Percentiles rank a stretch among this genome's conserved stretches.
phyloP scores from a whole-genome alignment of 2,329 filamentous ascomycete genomes.

The Arthrocladium fulminans region DNA sequence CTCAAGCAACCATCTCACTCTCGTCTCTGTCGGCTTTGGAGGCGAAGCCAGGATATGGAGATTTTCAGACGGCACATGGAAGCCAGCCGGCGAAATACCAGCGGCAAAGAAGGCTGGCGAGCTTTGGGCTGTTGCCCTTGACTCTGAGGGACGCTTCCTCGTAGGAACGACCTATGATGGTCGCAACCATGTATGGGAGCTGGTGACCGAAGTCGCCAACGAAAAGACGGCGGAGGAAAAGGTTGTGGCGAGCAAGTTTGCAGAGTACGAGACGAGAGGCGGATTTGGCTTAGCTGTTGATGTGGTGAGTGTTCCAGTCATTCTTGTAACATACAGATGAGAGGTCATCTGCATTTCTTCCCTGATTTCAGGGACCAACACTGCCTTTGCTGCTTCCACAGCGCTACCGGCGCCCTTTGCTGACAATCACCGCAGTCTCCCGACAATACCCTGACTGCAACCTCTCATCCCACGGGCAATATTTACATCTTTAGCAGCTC shows the following conservation, averaged over 20 bases:
- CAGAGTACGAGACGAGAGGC: constrained; percentile 83
- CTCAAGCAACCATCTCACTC: constrained; percentile 58
- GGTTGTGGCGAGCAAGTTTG: constrained; percentile 53
- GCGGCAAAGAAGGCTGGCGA: constrained; percentile 50
- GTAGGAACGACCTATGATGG: constrained; percentile 85
- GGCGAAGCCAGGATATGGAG: constrained; percentile 82
- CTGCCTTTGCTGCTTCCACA: no score
- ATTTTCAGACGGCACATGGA: constrained; percentile 48
- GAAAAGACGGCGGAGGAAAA: constrained; percentile 36
- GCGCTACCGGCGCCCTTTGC: no score
- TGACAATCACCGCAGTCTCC: constrained; percentile 38
- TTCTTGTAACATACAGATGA: no score
- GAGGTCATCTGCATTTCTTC: no score
- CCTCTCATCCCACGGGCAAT: constrained; percentile 82
- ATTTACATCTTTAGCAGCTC: constrained; percentile 95
- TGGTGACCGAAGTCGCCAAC: constrained; percentile 23
- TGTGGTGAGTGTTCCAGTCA: constrained; percentile 43
- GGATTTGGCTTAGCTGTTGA: constrained; percentile 87
- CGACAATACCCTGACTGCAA: constrained; percentile 79
- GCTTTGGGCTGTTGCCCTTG: constrained; percentile 81
- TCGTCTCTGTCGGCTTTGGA: constrained; percentile 79
- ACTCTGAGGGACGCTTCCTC: constrained; percentile 71
- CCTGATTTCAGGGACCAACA: no score
- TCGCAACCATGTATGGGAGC: constrained; percentile 80
- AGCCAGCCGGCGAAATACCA: constrained; percentile 38